phyloP scores from a whole-genome alignment of 495 filamentous ascomycete genomes.

The Glonium stellatum region DNA sequence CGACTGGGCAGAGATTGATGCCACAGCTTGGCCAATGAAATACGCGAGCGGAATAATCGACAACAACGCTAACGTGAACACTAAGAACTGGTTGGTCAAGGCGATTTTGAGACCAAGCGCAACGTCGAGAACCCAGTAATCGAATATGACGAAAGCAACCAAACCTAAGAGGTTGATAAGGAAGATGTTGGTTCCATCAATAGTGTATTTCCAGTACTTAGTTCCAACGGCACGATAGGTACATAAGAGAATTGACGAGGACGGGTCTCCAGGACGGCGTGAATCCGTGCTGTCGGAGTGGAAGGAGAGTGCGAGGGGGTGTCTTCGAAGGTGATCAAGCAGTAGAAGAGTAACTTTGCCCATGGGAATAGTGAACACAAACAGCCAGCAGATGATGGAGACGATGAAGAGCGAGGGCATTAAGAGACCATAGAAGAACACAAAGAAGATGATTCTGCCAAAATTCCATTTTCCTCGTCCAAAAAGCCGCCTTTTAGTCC shows the following conservation, averaged over 20 bases:
- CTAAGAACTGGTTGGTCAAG: conserved; percentile 70
- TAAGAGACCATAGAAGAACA: conserved; percentile 91
- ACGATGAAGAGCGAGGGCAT: conserved; percentile 82
- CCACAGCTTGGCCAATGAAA: conserved; percentile 98
- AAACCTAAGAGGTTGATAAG: conserved; percentile 92
- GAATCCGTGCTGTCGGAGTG: conserved; percentile 75
- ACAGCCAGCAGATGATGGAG: conserved; percentile 83
- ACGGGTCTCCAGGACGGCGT: conserved; percentile 53
- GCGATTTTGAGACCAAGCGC: conserved; percentile 59
- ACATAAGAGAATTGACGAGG: conserved; percentile 86
- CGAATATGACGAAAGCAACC: conserved; percentile 85
- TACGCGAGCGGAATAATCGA: conserved; percentile 98
- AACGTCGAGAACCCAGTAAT: conserved; percentile 70
- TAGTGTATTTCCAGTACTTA: conserved; percentile 98
- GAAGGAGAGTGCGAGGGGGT: conserved; percentile 88
- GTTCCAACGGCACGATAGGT: conserved; percentile 91
- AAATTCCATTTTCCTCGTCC: conserved; percentile 93
- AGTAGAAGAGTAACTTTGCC: conserved; percentile 87
- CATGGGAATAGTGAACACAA: conserved; percentile 99
- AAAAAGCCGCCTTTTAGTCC: conserved; percentile 83
- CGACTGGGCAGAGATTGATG: conserved; percentile 97
- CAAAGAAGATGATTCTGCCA: conserved; percentile 90
- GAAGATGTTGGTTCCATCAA: conserved; percentile 98
- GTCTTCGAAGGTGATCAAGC: conserved; percentile 83
- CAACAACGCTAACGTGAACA: conserved; percentile 77